Conservation (phyloP, 352 stramenopile species). For the Nothophytophthora sp. region DNA sequence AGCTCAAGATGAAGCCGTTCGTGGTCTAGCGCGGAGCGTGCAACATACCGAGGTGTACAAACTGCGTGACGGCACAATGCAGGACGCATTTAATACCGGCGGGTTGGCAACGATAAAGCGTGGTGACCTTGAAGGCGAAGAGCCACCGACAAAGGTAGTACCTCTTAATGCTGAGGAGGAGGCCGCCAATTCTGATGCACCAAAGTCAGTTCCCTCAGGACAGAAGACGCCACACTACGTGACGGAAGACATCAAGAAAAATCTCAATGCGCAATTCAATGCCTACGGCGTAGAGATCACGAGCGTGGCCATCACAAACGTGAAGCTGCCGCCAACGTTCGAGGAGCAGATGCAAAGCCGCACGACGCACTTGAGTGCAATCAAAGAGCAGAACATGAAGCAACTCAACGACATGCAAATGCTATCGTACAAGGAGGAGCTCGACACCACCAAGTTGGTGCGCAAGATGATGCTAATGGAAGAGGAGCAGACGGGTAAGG, state of each 20-base stretch:
- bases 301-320: constrained; percentile 77
- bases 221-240: constrained; percentile 42
- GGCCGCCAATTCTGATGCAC: background rate
- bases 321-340: constrained; percentile 58
- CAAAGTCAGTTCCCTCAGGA: background rate
- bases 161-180: background rate
- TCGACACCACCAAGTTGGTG: constrained; percentile 57
- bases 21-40: constrained; percentile 79
- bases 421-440: constrained; percentile 59
- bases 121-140: constrained; percentile 17
- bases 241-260: constrained; percentile 70
- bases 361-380: constrained; percentile 63
- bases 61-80: constrained; percentile 73
- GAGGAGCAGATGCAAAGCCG: constrained; percentile 69
- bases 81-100: constrained; percentile 64
- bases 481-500: constrained; percentile 59
- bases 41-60: constrained; percentile 90
- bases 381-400: constrained; percentile 83
- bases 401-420: constrained; percentile 79
- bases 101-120: constrained; percentile 24
- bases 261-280: constrained; percentile 79
- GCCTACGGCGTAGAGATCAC: constrained; percentile 75
- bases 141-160: constrained; percentile 7
- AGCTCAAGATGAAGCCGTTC: constrained; percentile 82
- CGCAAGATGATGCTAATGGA: constrained; percentile 62